These are phyloP conservation scores for Candida germanica DNA, from an alignment of 805 yeast species.

Conservation along the genomic window DNA sequence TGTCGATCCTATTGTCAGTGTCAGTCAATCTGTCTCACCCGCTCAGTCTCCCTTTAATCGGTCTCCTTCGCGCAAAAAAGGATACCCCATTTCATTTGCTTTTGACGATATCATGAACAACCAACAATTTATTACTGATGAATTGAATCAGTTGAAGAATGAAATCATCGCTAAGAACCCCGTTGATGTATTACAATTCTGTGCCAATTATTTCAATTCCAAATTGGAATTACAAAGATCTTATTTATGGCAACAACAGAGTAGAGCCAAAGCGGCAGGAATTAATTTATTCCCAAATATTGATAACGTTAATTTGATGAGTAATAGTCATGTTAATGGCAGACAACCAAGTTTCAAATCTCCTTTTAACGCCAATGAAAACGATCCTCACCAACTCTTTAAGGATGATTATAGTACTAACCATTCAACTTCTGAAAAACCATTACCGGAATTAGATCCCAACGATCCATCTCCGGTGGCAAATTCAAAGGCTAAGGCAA, in stretches of 20 bases:
- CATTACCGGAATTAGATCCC: constrained; percentile 25
- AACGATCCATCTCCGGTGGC: constrained; percentile 16
- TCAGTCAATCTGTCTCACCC: no score
- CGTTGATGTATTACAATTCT: constrained; percentile 66
- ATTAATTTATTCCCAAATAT: constrained; percentile 44
- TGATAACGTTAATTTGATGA: constrained; percentile 28
- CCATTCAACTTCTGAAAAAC: constrained; percentile 9
- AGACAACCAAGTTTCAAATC: constrained; percentile 53
- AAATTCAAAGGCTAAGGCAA: constrained; percentile 1
- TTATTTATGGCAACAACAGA: constrained; percentile 48
- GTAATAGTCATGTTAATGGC: constrained; percentile 24
- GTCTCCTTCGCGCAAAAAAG: no score
- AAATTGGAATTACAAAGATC: constrained; percentile 60
- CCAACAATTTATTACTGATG: constrained; percentile 33
- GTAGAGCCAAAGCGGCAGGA: constrained; percentile 49
- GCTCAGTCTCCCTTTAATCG: no score
- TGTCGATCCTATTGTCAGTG: no score
- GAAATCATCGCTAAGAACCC: constrained; percentile 56
- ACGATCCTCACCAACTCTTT: constrained; percentile 57
- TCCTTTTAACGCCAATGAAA: constrained; percentile 49
- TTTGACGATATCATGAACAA: constrained; percentile 2
- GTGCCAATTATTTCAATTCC: constrained; percentile 66
- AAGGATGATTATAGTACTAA: constrained; percentile 24
- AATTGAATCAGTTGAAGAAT: constrained; percentile 60
- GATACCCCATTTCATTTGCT: constrained; percentile 4